These are phyloP conservation scores for Sclerotinia subarctica DNA, from an alignment of 2,329 filamentous ascomycete genomes.

Conservation along the genomic window DNA sequence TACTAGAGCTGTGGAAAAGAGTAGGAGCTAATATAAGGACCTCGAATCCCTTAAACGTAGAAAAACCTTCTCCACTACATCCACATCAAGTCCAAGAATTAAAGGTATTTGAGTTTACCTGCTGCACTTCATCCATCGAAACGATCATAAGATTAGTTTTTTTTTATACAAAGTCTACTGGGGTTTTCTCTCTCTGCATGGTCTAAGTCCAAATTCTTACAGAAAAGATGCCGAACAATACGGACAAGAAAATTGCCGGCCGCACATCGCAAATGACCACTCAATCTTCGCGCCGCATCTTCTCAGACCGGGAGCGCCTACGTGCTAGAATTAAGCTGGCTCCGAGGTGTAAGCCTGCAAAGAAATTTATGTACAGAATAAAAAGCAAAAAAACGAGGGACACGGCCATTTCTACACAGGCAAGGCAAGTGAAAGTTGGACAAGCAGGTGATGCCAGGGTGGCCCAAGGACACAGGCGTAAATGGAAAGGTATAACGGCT, in stretches of 20 bases:
- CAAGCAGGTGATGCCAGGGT: too few species aligned
- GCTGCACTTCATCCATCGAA: not conserved
- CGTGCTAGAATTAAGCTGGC: not conserved
- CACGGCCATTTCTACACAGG: too few species aligned
- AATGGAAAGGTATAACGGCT: not conserved
- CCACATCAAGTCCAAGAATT: not conserved
- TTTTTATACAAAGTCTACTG: rapidly evolving
- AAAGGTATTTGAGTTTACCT: too few species aligned
- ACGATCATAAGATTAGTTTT: not conserved
- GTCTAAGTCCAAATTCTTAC: too few species aligned
- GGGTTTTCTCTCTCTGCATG: not conserved
- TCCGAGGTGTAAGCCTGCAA: not conserved
- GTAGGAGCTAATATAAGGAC: not conserved
- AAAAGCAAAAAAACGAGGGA: too few species aligned
- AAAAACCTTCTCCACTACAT: too few species aligned
- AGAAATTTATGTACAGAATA: not conserved
- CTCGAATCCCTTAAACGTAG: not conserved
- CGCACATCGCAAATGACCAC: not conserved
- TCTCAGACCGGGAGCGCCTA: not conserved
- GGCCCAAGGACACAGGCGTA: not conserved
- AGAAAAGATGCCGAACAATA: not conserved
- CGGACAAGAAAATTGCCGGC: too few species aligned
- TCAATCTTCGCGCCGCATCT: not conserved
- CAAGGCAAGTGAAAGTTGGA: too few species aligned
- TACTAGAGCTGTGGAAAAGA: not conserved